Evolutionary conservation across 352 stramenopile species (phyloP), one percentile per base, ranked within the genome.

Genomic region (Globisporangium megalacanthum): DNA sequence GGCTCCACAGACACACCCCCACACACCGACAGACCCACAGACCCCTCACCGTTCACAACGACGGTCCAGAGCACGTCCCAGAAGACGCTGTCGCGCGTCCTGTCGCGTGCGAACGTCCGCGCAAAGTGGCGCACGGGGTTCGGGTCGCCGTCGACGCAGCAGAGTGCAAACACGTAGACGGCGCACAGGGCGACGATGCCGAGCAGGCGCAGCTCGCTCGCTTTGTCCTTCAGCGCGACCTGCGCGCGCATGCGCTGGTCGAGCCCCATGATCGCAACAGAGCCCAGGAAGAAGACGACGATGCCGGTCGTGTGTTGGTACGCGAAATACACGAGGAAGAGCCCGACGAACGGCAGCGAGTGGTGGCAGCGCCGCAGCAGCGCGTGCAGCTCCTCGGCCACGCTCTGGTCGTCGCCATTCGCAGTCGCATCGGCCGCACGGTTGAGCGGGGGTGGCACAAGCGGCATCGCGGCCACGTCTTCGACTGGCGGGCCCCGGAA

Each of bases 251-350:
- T 64, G 29, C 80, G 77, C 46, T 88, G 69, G 52, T 93, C 83
- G 17, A 93, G 70, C n/a, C 77, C 75, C 45, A 88, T 75, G 37
- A 93, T 78, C 41, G 79, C 73, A 17, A 86, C 66, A 2, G 73
- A 87, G 0, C 83, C 83, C 19, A 89, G 58, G 35, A 77, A 65
- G 60, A 89, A 84, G 13, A 88, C 72, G 39, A 83, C 49, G 35
- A 93, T 88, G 6, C 79, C 83, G 14, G 66, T 82, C 9, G 75
- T 72, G 64, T 93, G 83, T 64, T 89, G 73, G 59, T 89, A 91
- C 35, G 80, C 73, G 68, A 93, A 88, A 62, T 90, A 91, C 25
- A 91, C 59, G 10, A 91, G 36, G 25, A 93, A 82, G 9, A 93
- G 54, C 9, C 70, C 78, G 5, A 83, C 41, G 62, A 93, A 93